Evolutionary conservation across 2,329 filamentous ascomycete species (phyloP).

Genomic region (Blastomyces emzantsi): DNA sequence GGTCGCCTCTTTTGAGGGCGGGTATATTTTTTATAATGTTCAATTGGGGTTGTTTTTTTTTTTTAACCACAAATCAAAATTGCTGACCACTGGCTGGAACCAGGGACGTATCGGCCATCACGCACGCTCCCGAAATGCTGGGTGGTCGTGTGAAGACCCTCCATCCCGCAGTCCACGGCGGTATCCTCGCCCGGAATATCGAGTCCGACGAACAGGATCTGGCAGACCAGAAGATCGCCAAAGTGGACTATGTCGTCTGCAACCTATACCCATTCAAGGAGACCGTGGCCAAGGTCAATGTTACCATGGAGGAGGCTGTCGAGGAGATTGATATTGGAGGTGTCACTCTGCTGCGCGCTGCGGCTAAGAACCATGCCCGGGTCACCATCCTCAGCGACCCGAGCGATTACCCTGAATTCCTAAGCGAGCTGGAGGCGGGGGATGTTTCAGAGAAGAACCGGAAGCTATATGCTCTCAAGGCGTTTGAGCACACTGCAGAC

Average conservation of each 20-base stretch:
- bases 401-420: constrained; percentile 84
- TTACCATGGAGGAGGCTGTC: constrained; percentile 91
- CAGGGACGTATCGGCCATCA: constrained; percentile 96
- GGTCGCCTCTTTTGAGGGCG: not conserved
- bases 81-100: not conserved
- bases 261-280: constrained; percentile 99
- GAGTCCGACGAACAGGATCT: constrained; percentile 96
- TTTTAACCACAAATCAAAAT: not conserved
- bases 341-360: constrained; percentile 89
- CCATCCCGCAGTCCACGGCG: constrained; percentile 78
- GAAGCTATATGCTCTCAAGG: constrained; percentile 88
- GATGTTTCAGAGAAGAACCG: constrained; percentile 78
- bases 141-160: constrained; percentile 89
- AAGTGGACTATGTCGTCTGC: constrained; percentile 94
- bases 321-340: constrained; percentile 99
- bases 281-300: constrained; percentile 92
- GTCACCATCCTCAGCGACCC: constrained; percentile 96
- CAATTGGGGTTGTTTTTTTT: not conserved
- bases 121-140: constrained; percentile 93
- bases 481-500: constrained; percentile 95
- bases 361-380: constrained; percentile 93
- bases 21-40: not conserved
- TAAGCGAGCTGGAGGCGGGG: constrained; percentile 77
- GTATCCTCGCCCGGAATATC: constrained; percentile 85
- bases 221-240: constrained; percentile 86